A percentile compares a stretch with the other conserved stretches of the same genome.
These are phyloP conservation scores for Komagataella kurtzmanii DNA, from an alignment of 805 yeast species.

Conservation along the genomic window DNA sequence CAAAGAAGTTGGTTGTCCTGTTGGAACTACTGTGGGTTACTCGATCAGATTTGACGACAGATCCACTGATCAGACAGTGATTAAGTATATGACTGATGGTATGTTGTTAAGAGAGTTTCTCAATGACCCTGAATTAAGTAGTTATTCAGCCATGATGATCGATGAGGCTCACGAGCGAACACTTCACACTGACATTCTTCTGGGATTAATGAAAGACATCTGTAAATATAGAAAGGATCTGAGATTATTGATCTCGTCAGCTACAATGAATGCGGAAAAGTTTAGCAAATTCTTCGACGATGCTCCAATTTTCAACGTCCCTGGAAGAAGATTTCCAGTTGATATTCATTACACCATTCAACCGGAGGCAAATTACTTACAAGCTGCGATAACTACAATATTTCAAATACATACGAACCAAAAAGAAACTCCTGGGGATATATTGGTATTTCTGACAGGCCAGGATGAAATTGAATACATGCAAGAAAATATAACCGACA, in stretches of 20 bases:
- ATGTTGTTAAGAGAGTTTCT: slow-evolving; percentile 80
- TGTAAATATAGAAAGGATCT: slow-evolving; percentile 51
- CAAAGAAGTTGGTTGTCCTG: slow-evolving; percentile 64
- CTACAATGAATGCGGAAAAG: slow-evolving; percentile 84
- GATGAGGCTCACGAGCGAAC: slow-evolving; percentile 98
- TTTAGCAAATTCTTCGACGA: slow-evolving; percentile 70
- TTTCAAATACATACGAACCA: slow-evolving; percentile 66
- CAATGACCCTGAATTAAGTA: slow-evolving; percentile 53
- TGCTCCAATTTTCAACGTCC: slow-evolving; percentile 82
- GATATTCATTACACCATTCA: slow-evolving; percentile 70
- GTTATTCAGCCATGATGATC: slow-evolving; percentile 75
- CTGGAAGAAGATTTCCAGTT: slow-evolving; percentile 91
- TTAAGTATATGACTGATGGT: slow-evolving; percentile 95
- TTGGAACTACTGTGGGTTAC: slow-evolving; percentile 89
- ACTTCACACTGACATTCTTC: slow-evolving; percentile 70
- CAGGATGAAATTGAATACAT: slow-evolving; percentile 89
- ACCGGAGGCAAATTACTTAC: slow-evolving; percentile 85
- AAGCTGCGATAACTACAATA: slow-evolving; percentile 79
- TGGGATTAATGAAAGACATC: slow-evolving; percentile 71
- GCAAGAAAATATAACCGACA: slow-evolving; percentile 60
- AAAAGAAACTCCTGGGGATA: slow-evolving; percentile 60
- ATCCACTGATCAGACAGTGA: slow-evolving; percentile 46
- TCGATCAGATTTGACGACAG: slow-evolving; percentile 78
- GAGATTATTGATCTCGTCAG: slow-evolving; percentile 75
- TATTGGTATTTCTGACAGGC: slow-evolving; percentile 84